Base-by-base conservation (phyloP, 257 asterid species). In the Coffea canephora region DNA sequence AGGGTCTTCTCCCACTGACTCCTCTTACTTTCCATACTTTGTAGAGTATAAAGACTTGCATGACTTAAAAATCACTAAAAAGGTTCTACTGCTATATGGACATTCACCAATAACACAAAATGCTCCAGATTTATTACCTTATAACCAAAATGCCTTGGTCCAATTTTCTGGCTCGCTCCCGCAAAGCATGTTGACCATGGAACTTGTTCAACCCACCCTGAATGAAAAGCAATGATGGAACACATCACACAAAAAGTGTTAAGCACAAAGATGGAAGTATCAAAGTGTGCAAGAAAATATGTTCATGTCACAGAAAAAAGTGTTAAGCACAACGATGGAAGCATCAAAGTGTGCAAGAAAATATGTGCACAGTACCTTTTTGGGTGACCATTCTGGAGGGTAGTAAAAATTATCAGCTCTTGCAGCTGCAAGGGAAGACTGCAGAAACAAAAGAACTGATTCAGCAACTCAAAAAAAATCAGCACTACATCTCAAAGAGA, bases 361-460 rank as follows among this genome's bases (percentile, higher is more conserved):
- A 69, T 50, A 3, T 1, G 69, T n/a, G 55, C 21, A 39, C 73
- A 69, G 69, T 84, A 92, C 99, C 96, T 93, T 91, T 90, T 94
- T 95, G 68, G 99, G 98, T 18, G 91, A 94, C 98, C 99, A 95
- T 95, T 94, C 97, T 66, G 99, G 99, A 57, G 99, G 99, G 83
- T 87, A 96, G 89, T 94, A 96, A 75, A 96, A 96, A 77, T 96
- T 96, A 83, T 96, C 99, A 27, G 99, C 99, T 85, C 98, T 92
- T 23, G 97, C 99, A 45, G 98, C 99, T 80, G 97, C 96, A 83
- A 96, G 97, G 64, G 99, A 79, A 68, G 99, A 92, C 99, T 95
- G 93, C 92, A 91, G 50, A 87, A 82, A 78, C 83, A 71, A 88
- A 82, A 87, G 31, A 77, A 65, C 57, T 6, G 69, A 8, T 41